These are phyloP conservation scores for Physocladia obscura DNA, from an alignment of 192 early-diverging fungal species.

Conservation along the genomic window DNA sequence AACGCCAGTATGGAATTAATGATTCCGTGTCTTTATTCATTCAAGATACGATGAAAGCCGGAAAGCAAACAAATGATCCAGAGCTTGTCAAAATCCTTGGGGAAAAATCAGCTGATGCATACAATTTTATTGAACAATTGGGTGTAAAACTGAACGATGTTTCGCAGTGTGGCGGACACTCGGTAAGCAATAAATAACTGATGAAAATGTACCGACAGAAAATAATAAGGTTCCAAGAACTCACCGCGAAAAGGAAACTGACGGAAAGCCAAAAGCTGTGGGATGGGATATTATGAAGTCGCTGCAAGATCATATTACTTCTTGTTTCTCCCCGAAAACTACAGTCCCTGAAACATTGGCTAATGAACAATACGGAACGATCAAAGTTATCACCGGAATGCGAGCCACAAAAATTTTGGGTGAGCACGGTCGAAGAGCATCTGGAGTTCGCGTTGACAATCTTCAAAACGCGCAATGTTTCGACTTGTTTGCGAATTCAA, in stretches of 20 bases:
- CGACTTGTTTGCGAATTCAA: slow-evolving; percentile 53
- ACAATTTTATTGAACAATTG: not conserved
- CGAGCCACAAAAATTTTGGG: slow-evolving; percentile 62
- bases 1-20: not conserved
- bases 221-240: slow-evolving; percentile 61
- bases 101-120: slow-evolving; percentile 6
- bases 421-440: slow-evolving; percentile 20
- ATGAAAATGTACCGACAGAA: not conserved
- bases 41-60: slow-evolving; percentile 67
- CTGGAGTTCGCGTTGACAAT: slow-evolving; percentile 2
- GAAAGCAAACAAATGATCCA: slow-evolving; percentile 23
- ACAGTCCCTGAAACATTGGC: not conserved
- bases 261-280: slow-evolving; percentile 35
- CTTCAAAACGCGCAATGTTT: slow-evolving; percentile 27
- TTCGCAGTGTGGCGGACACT: slow-evolving; percentile 82
- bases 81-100: slow-evolving; percentile 11
- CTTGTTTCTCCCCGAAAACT: not conserved
- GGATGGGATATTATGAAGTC: slow-evolving; percentile 38
- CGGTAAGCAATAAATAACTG: slow-evolving; percentile 18
- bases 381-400: slow-evolving; percentile 67
- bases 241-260: slow-evolving; percentile 53
- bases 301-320: not conserved
- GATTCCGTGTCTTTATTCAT: slow-evolving; percentile 2
- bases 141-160: slow-evolving; percentile 63
- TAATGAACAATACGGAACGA: slow-evolving; percentile 43